phyloP scores from a whole-genome alignment of 805 yeast species.

The Saccharomycopsis schoenii region DNA sequence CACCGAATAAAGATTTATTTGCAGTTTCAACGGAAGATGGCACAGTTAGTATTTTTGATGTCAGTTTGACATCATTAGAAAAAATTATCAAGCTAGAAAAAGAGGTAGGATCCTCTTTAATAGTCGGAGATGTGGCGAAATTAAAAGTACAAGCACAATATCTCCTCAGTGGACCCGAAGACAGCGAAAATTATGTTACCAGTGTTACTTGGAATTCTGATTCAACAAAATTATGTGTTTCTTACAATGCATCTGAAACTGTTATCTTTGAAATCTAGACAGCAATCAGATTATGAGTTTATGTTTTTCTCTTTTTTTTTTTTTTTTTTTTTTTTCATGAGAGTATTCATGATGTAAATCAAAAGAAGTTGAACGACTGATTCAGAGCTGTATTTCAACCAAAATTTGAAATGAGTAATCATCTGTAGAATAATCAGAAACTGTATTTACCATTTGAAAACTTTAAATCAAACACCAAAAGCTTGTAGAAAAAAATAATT shows the following conservation, averaged over 20 bases:
- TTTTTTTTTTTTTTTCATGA: not conserved
- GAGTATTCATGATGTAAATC: not conserved
- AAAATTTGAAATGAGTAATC: not conserved
- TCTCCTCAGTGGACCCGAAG: conserved; percentile 23
- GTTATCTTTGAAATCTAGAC: conserved; percentile 3
- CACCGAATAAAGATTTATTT: conserved; percentile 38
- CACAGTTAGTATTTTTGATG: conserved; percentile 42
- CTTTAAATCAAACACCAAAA: too few relatives aligned
- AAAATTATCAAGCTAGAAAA: not conserved
- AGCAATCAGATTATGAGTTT: not conserved
- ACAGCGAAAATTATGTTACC: conserved; percentile 23
- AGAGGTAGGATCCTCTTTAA: not conserved
- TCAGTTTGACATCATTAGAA: conserved; percentile 19
- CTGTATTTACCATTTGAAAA: too few relatives aligned
- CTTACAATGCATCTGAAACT: conserved; percentile 21
- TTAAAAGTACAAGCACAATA: conserved; percentile 22
- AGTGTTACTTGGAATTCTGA: conserved; percentile 29
- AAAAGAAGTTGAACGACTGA: too few relatives aligned
- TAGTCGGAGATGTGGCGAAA: conserved; percentile 3
- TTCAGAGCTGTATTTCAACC: not conserved
- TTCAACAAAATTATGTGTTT: conserved; percentile 23
- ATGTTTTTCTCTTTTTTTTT: not conserved
- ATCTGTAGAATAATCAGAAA: not conserved
- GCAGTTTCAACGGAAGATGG: conserved; percentile 66
- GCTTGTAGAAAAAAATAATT: not conserved